Evolutionary conservation across 176 grass and related monocot species (phyloP).

Genomic region (Bothriochloa decipiens): DNA sequence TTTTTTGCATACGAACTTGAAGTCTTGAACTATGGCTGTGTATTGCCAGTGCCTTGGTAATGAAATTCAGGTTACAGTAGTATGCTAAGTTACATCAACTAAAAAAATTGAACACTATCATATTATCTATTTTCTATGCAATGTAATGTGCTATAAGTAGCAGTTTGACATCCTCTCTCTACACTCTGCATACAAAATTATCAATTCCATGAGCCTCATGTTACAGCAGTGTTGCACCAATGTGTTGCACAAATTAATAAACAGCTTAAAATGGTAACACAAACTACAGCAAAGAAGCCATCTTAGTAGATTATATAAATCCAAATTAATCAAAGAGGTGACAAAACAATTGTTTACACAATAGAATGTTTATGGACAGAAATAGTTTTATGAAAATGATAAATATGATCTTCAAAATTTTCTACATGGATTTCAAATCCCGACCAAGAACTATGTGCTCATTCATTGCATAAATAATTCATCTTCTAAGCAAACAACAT

Average conservation of each 20-base stretch:
- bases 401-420: conserved; percentile 17
- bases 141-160: conserved; percentile 25
- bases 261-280: conserved; percentile 23
- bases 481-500: conserved; percentile 36
- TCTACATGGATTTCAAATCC: conserved; percentile 26
- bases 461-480: conserved; percentile 33
- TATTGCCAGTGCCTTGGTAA: background rate
- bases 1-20: background rate
- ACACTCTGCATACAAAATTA: background rate
- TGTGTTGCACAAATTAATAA: conserved; percentile 5
- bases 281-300: conserved; percentile 7
- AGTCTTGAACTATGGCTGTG: background rate
- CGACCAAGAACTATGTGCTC: background rate
- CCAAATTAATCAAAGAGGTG: background rate
- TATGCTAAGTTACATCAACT: conserved; percentile 7
- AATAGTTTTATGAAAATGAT: conserved; percentile 7
- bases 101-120: background rate
- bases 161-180: conserved; percentile 11
- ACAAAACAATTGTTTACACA: conserved; percentile 3
- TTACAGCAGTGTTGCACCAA: conserved; percentile 22
- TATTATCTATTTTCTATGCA: conserved; percentile 8
- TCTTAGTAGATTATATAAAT: background rate
- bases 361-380: background rate
- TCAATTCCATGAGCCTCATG: background rate
- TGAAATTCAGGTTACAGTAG: background rate